Evolutionary conservation across 2,329 filamentous ascomycete genomes (phyloP).

Genomic region (Aspergillus fischeri): DNA sequence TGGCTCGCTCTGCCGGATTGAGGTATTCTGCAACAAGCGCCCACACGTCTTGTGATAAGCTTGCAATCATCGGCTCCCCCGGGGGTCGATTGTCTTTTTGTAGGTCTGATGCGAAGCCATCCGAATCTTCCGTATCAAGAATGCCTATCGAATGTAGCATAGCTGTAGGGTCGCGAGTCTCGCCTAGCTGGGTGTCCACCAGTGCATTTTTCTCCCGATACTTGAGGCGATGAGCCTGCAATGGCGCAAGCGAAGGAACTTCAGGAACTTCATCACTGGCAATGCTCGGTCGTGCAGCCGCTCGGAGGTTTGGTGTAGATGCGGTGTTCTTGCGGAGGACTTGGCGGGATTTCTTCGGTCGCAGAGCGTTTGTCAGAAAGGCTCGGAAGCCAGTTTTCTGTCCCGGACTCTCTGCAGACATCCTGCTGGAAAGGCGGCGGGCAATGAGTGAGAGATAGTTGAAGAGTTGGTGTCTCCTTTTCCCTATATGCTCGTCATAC

Average conservation of each 20-base stretch:
- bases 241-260: constrained; percentile 29
- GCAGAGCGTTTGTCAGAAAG: constrained; percentile 27
- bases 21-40: constrained; percentile 40
- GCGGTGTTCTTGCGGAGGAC: constrained; percentile 31
- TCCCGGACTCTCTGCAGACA: constrained; percentile 31
- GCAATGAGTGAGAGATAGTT: neutral
- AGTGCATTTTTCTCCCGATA: constrained; percentile 25
- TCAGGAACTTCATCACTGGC: constrained; percentile 23
- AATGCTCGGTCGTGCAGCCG: constrained; percentile 15
- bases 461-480: neutral
- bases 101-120: constrained; percentile 6
- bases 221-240: constrained; percentile 32
- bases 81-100: constrained; percentile 24
- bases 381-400: constrained; percentile 26
- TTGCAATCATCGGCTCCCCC: constrained; percentile 43
- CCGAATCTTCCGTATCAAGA: constrained; percentile 25
- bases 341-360: constrained; percentile 35
- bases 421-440: constrained; percentile 8
- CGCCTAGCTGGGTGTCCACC: constrained; percentile 34
- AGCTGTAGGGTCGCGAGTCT: constrained; percentile 33
- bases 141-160: constrained; percentile 34
- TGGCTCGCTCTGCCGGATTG: constrained; percentile 45
- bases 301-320: constrained; percentile 27
- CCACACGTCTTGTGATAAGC: constrained; percentile 47
- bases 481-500: neutral